phyloP scores from a whole-genome alignment of 371 early-diverging fungal species.

The Lichtheimia ramosa region DNA sequence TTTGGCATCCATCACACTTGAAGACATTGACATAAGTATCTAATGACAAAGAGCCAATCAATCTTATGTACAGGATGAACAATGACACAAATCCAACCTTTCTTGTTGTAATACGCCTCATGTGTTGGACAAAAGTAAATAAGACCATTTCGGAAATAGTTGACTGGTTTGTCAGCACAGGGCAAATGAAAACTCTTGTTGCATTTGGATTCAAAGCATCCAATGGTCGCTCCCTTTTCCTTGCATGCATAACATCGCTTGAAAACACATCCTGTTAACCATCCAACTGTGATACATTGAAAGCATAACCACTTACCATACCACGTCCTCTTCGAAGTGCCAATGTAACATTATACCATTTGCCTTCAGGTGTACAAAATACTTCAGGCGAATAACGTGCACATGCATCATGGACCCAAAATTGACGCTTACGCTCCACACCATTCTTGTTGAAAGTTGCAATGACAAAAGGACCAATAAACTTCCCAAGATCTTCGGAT shows the following conservation, averaged over 20 bases:
- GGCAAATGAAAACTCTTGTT: conserved; percentile 80
- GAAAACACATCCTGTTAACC: background rate
- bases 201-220: conserved; percentile 87
- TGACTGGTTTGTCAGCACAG: conserved; percentile 75
- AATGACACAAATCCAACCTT: conserved; percentile 33
- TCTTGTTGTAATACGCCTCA: conserved; percentile 55
- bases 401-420: conserved; percentile 89
- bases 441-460: conserved; percentile 45
- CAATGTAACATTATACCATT: conserved; percentile 85
- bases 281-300: background rate
- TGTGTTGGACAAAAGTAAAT: conserved; percentile 89
- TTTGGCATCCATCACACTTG: conserved; percentile 70
- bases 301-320: conserved; percentile 45
- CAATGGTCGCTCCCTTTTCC: conserved; percentile 86
- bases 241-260: conserved; percentile 76
- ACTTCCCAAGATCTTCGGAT: conserved; percentile 51
- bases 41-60: conserved; percentile 11
- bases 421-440: conserved; percentile 53
- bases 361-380: conserved; percentile 61
- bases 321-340: conserved; percentile 78
- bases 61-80: background rate
- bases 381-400: conserved; percentile 88
- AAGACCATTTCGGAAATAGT: conserved; percentile 74
- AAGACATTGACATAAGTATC: conserved; percentile 71
- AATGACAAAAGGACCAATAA: conserved; percentile 62